Evolutionary conservation across 2,329 filamentous ascomycete genomes (phyloP).

Genomic region (Colletotrichum neosansevieriae): DNA sequence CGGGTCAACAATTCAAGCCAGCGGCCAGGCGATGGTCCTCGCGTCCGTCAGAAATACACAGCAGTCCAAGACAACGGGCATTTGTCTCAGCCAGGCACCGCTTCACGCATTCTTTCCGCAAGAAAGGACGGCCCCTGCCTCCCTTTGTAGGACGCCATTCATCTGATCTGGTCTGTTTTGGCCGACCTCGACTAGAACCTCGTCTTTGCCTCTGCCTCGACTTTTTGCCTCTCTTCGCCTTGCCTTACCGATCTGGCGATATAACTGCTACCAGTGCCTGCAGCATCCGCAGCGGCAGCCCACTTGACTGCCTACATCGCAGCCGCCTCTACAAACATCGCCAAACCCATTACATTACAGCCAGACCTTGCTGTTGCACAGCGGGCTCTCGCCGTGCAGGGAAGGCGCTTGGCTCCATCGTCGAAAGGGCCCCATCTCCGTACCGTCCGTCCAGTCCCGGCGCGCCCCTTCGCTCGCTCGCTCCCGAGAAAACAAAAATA

Average conservation of each 20-base stretch:
- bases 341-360: not conserved
- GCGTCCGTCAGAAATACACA: slow-evolving; percentile 3
- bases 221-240: not conserved
- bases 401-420: slow-evolving; percentile 8
- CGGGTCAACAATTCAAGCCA: not conserved
- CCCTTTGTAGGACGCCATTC: slow-evolving; percentile 33
- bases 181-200: slow-evolving; percentile 5
- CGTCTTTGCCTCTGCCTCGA: slow-evolving; percentile 17
- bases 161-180: slow-evolving; percentile 37
- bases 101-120: slow-evolving; percentile 32
- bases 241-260: slow-evolving; percentile 8
- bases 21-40: not conserved
- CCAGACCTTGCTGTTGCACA: not conserved
- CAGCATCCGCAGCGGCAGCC: slow-evolving; percentile 7
- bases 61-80: slow-evolving; percentile 32
- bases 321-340: not conserved
- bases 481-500: slow-evolving; percentile 32
- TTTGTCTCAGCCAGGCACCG: slow-evolving; percentile 27
- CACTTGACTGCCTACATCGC: slow-evolving; percentile 1
- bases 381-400: slow-evolving; percentile 14
- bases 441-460: slow-evolving; percentile 24
- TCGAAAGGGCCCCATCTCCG: slow-evolving; percentile 9
- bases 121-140: slow-evolving; percentile 28
- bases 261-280: slow-evolving; percentile 16
- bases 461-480: slow-evolving; percentile 19